phyloP scores from a whole-genome alignment of 2,329 filamentous ascomycete genomes.

The Cordyceps militaris region DNA sequence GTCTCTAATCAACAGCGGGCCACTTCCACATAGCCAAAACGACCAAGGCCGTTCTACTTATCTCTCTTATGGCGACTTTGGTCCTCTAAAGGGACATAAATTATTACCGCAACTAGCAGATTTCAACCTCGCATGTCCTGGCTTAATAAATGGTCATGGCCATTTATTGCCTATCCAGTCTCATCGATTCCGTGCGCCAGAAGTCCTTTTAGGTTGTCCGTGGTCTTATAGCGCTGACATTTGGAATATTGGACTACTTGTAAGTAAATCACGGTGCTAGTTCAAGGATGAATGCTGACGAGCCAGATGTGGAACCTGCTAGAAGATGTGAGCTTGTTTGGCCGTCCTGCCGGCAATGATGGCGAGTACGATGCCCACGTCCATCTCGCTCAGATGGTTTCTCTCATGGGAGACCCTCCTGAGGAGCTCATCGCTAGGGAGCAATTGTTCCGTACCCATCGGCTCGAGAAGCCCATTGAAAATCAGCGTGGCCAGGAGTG shows the following conservation, averaged over 20 bases:
- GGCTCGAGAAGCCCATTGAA: not conserved
- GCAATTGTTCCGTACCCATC: not conserved
- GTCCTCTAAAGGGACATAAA: not conserved
- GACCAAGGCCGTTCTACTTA: not conserved
- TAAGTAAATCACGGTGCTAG: not conserved
- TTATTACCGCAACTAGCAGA: not conserved
- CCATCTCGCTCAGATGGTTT: not conserved
- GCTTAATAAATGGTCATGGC: not conserved
- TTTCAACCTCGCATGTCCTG: not conserved
- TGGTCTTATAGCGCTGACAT: not conserved
- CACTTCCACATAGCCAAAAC: not conserved
- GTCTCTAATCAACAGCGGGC: not conserved
- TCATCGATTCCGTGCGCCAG: not conserved
- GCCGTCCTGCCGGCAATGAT: not conserved
- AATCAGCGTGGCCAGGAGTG: not conserved
- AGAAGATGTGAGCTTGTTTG: not conserved
- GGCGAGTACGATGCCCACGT: not conserved
- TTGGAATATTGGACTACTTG: not conserved
- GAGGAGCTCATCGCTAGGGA: not conserved
- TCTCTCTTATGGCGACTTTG: not conserved
- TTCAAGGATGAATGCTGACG: too few species aligned
- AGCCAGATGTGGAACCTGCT: not conserved
- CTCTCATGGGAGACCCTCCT: not conserved
- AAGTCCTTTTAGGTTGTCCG: not conserved
- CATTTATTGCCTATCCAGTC: not conserved